Conservation (phyloP, 768 basidiomycete species). For the Termitomyces sp. region DNA sequence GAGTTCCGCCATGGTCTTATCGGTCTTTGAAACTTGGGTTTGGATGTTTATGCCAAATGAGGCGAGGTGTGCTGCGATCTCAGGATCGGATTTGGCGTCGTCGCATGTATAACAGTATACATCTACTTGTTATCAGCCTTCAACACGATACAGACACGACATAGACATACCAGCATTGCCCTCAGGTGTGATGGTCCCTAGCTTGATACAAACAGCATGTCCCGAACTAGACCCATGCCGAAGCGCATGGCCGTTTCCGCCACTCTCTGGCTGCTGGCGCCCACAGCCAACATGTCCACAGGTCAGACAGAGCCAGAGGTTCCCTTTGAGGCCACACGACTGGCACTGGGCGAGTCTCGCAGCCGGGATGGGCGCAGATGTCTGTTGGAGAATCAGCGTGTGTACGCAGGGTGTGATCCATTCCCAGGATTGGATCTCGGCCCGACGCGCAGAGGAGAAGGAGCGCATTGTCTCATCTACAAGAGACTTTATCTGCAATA, state of each 20-base stretch:
- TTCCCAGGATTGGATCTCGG: slow-evolving; percentile 96
- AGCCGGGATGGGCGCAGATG: slow-evolving; percentile 40
- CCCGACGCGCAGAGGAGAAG: slow-evolving; percentile 84
- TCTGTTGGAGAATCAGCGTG: slow-evolving; percentile 40
- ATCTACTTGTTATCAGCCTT: slow-evolving; percentile 39
- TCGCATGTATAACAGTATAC: slow-evolving; percentile 92
- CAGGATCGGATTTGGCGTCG: slow-evolving; percentile 75
- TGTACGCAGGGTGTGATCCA: slow-evolving; percentile 88
- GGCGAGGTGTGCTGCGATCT: no score
- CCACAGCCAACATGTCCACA: slow-evolving; percentile 92
- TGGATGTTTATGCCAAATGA: slow-evolving; percentile 86
- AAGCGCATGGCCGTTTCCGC: slow-evolving; percentile 89
- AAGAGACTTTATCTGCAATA: slow-evolving; percentile 44
- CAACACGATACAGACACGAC: no score
- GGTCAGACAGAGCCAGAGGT: slow-evolving; percentile 92
- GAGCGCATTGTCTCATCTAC: slow-evolving; percentile 70
- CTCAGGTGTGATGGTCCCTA: slow-evolving; percentile 95
- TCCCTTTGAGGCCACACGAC: slow-evolving; percentile 80
- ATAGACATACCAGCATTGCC: slow-evolving; percentile 68
- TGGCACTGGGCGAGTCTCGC: slow-evolving; percentile 77
- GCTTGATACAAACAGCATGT: slow-evolving; percentile 84
- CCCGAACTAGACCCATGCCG: slow-evolving; percentile 64
- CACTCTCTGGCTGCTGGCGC: slow-evolving; percentile 67
- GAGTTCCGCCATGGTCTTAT: slow-evolving; percentile 83
- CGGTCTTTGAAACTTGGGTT: slow-evolving; percentile 68